Conservation (phyloP, 768 basidiomycete species). For the Obba rivulosa region DNA sequence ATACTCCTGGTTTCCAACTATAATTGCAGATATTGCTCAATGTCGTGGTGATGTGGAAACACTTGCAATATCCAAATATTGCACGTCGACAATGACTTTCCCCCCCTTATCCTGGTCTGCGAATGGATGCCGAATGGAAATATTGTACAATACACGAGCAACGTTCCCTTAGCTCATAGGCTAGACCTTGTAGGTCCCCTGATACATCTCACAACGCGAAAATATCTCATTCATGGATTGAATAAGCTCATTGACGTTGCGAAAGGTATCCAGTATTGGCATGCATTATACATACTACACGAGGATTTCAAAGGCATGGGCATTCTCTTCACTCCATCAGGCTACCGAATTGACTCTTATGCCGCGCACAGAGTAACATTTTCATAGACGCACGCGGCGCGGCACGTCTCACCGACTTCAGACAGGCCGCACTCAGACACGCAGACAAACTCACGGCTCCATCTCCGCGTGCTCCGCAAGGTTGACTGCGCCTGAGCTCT, state of each 20-base stretch:
- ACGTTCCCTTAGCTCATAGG: neutral
- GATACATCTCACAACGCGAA: neutral
- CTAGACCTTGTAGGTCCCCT: neutral
- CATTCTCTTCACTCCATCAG: neutral
- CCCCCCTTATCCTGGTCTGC: neutral
- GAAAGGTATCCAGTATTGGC: conserved; percentile 16
- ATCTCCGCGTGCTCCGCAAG: neutral
- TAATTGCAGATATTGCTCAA: conserved; percentile 1
- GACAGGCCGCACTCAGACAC: neutral
- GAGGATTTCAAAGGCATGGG: conserved; percentile 19
- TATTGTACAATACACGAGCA: neutral
- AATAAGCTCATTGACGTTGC: conserved; percentile 14
- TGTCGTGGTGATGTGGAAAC: conserved; percentile 1
- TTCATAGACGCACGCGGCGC: neutral
- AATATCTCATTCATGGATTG: neutral
- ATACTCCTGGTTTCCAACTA: neutral
- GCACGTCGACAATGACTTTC: neutral
- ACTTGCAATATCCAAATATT: conserved; percentile 1
- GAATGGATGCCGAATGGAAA: conserved; percentile 1
- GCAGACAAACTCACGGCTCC: too few species aligned
- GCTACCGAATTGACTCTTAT: neutral
- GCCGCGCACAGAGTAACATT: neutral
- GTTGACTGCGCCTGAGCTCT: neutral
- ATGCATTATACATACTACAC: conserved; percentile 15
- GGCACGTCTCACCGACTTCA: neutral